phyloP scores from a whole-genome alignment of 768 basidiomycete species.

The Leucocoprinus leucothites region DNA sequence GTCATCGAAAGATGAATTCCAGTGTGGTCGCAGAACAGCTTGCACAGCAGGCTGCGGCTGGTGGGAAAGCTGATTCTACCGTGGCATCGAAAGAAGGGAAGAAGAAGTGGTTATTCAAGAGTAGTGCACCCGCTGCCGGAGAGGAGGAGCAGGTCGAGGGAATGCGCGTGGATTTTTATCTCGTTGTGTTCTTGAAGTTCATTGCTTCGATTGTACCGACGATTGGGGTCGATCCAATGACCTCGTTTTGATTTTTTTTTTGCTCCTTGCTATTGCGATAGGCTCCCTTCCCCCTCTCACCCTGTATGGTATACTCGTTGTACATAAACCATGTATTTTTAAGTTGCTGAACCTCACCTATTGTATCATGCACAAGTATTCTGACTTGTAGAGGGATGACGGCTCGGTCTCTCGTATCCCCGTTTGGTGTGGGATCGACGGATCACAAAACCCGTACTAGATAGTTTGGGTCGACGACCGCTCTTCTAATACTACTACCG shows the following conservation, averaged over 20 bases:
- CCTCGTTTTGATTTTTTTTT: slow-evolving; percentile 51
- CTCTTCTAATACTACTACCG: too few relatives aligned
- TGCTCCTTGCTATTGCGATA: background rate
- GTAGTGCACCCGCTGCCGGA: slow-evolving; percentile 21
- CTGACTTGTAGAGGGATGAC: too few relatives aligned
- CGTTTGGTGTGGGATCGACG: too few relatives aligned
- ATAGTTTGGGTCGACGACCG: too few relatives aligned
- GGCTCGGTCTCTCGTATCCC: too few relatives aligned
- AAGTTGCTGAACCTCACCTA: too few relatives aligned
- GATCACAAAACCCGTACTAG: too few relatives aligned
- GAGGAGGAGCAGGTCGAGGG: slow-evolving; percentile 81
- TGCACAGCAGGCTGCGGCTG: slow-evolving; percentile 47
- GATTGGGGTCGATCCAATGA: slow-evolving; percentile 95
- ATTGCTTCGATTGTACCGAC: slow-evolving; percentile 98
- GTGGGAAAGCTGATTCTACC: slow-evolving; percentile 21
- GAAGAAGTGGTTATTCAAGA: slow-evolving; percentile 78
- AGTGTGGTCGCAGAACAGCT: slow-evolving; percentile 82
- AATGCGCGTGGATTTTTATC: slow-evolving; percentile 96
- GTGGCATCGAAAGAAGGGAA: slow-evolving; percentile 47
- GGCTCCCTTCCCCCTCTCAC: background rate
- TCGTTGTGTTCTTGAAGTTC: slow-evolving; percentile 98
- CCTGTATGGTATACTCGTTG: slow-evolving; percentile 7
- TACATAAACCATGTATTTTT: background rate
- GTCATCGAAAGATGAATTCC: slow-evolving; percentile 98
- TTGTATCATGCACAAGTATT: background rate